Evolutionary conservation across 208 protist genomes (phyloP), one percentile per base, ranked within the genome.

Genomic region (Leishmania tarentolae): DNA sequence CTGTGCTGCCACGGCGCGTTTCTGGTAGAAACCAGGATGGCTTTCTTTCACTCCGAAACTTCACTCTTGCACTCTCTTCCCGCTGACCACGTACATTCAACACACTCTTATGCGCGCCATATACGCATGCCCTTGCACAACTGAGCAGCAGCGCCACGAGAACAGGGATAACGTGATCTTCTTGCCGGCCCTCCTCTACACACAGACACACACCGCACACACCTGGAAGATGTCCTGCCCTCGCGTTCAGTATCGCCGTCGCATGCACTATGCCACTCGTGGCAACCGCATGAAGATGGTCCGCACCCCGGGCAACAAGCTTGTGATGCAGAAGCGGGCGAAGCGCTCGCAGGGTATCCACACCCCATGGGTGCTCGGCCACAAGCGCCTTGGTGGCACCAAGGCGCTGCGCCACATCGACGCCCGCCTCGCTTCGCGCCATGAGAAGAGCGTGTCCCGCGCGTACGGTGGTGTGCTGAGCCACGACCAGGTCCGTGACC

Each of bases 391-490:
- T 63, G 97, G 91, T 83, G 96, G 92, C 82, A 97, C 91, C 72
- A 98, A 98, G 91, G 88, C 90, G 66, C 88, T 99, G 21, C 97
- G 96, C 92, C 98, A 98, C 87, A 91, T 92, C 63, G 87, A 98
- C 84, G 92, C 94, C 68, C 88, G 89, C 75, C 87, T 90, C 63
- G 80, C 95, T 21, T 92, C 94, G 46, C 98, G 97, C 86, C 91
- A 98, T 79, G 79, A 95, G 80, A 99, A 99, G 97, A 98, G 86
- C 83, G 98, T 99, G 37, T 95, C 90, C 53, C 98, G 99, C 84
- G 94, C 99, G 46, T 99, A 99, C 85, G 99, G 99, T 88, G 99
- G 98, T 81, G 94, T 98, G 79, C 92, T 98, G 72, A 99, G 97
- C 93, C 88, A 96, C 82, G 93, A 85, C 59, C 98, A 98, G 89